phyloP scores from a whole-genome alignment of 2,329 filamentous ascomycete genomes.

The Xylariaceae sp. region DNA sequence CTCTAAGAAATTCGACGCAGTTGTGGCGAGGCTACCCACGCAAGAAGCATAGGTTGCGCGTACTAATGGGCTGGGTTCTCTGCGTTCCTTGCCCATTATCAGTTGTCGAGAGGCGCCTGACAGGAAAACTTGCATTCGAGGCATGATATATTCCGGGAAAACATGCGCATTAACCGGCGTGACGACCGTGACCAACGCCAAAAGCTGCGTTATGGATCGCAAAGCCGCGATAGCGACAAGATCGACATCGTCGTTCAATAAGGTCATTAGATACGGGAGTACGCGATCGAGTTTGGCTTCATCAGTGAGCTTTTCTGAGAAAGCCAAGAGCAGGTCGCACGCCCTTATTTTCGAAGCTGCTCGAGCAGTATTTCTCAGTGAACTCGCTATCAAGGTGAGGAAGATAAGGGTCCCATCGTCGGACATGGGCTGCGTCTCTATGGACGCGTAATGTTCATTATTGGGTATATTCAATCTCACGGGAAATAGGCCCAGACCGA shows the following conservation, averaged over 20 bases:
- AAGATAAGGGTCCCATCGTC: conserved; percentile 94
- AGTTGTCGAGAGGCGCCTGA: conserved; percentile 37
- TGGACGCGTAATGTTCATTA: conserved; percentile 65
- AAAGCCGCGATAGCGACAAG: conserved; percentile 81
- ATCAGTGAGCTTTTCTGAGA: conserved; percentile 85
- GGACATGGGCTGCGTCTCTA: conserved; percentile 54
- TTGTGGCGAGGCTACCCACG: conserved; percentile 79
- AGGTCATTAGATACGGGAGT: conserved; percentile 77
- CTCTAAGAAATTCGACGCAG: conserved; percentile 79
- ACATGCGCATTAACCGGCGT: conserved; percentile 70
- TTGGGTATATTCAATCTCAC: conserved; percentile 82
- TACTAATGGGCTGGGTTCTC: conserved; percentile 62
- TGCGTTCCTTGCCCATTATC: conserved; percentile 34
- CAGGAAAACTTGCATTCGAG: conserved; percentile 54
- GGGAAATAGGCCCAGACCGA: conserved; percentile 64
- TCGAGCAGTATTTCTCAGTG: conserved; percentile 81
- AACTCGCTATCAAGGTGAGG: conserved; percentile 80
- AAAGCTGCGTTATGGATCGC: conserved; percentile 78
- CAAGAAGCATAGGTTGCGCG: conserved; percentile 91
- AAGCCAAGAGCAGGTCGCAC: conserved; percentile 86
- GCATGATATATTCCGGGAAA: conserved; percentile 63
- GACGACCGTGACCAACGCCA: conserved; percentile 82
- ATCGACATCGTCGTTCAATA: conserved; percentile 77
- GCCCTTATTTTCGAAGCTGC: conserved; percentile 82
- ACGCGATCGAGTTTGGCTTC: conserved; percentile 94